phyloP scores from a whole-genome alignment of 1,284 basidiomycete species.

The Paramarasmius palmivorus region DNA sequence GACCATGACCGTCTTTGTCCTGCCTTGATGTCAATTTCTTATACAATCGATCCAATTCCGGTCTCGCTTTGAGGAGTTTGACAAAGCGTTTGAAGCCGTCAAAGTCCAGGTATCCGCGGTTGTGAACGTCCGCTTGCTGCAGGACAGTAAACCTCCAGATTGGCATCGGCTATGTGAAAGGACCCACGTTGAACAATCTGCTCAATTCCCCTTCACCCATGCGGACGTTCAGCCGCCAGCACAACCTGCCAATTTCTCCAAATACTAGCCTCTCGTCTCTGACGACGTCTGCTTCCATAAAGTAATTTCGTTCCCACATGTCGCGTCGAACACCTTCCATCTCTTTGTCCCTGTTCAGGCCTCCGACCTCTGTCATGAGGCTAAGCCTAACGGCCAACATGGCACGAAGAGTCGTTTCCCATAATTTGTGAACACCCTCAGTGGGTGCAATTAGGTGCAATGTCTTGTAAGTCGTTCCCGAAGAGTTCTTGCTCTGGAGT shows the following conservation, averaged over 20 bases:
- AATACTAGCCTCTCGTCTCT: slow-evolving; percentile 66
- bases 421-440: slow-evolving; percentile 66
- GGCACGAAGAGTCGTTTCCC: slow-evolving; percentile 62
- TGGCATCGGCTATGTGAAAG: neutral
- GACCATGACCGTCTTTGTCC: slow-evolving; percentile 1
- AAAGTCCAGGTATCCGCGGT: slow-evolving; percentile 79
- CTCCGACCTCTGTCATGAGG: slow-evolving; percentile 68
- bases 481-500: slow-evolving; percentile 22
- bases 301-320: slow-evolving; percentile 82
- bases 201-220: slow-evolving; percentile 62
- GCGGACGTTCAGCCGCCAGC: slow-evolving; percentile 75
- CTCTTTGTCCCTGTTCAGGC: slow-evolving; percentile 9
- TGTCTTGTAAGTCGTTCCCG: slow-evolving; percentile 85
- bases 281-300: slow-evolving; percentile 39
- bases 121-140: slow-evolving; percentile 69
- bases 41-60: slow-evolving; percentile 77
- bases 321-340: slow-evolving; percentile 58
- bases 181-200: slow-evolving; percentile 66
- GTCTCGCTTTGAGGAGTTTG: slow-evolving; percentile 79
- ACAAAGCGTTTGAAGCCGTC: slow-evolving; percentile 86
- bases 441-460: slow-evolving; percentile 86
- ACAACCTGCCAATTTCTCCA: slow-evolving; percentile 76
- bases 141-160: neutral
- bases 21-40: slow-evolving; percentile 46
- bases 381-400: slow-evolving; percentile 64